phyloP scores from a whole-genome alignment of 345 rosid genomes.

The Lepidium sativum region DNA sequence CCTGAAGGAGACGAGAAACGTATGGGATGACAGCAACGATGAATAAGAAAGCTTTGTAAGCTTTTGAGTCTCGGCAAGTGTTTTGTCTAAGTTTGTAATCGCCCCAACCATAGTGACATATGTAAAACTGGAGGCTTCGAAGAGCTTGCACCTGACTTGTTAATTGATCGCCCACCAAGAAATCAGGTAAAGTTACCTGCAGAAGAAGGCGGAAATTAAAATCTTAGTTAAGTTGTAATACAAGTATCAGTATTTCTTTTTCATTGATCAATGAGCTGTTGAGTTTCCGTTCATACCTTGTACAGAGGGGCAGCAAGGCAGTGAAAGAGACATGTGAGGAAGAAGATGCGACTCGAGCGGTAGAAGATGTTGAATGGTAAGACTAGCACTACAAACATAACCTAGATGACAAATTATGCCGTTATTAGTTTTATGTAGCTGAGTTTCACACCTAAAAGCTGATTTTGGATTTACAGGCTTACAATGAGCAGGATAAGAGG shows the following conservation, averaged over 20 bases:
- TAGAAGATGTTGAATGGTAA: conserved; percentile 28
- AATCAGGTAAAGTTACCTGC: conserved; percentile 64
- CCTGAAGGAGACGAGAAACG: conserved; percentile 52
- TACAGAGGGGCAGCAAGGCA: conserved; percentile 28
- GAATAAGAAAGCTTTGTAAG: conserved; percentile 40
- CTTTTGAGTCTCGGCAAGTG: conserved; percentile 26
- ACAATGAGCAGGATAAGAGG: conserved; percentile 34
- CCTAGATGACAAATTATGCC: conserved; percentile 3
- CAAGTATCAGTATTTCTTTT: not conserved
- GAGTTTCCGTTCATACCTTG: conserved; percentile 16
- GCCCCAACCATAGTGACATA: conserved; percentile 72
- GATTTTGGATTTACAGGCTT: conserved; percentile 3
- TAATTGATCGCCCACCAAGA: conserved; percentile 56
- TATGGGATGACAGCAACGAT: conserved; percentile 54
- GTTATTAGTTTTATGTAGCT: not conserved
- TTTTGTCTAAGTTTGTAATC: conserved; percentile 33
- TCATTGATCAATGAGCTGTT: not conserved
- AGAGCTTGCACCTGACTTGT: conserved; percentile 77
- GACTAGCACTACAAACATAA: conserved; percentile 13
- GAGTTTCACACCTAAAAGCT: not conserved
- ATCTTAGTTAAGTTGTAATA: not conserved
- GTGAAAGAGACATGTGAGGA: conserved; percentile 29
- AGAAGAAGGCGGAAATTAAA: not conserved
- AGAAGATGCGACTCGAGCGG: conserved; percentile 29
- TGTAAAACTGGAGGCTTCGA: conserved; percentile 58